Conservation (phyloP, 2,329 filamentous ascomycete species). For the Teratosphaeria destructans region DNA sequence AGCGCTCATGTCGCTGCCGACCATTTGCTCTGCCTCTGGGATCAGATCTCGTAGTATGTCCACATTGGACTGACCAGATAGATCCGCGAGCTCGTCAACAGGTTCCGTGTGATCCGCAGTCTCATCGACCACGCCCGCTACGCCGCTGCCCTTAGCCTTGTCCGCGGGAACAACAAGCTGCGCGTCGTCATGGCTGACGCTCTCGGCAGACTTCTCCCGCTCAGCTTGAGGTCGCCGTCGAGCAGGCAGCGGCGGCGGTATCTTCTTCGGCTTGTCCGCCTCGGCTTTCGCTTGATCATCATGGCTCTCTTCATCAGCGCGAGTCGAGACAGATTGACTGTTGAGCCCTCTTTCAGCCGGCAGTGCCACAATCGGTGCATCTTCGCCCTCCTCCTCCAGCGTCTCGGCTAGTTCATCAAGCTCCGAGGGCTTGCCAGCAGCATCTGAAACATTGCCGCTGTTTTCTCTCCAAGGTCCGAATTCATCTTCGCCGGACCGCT, state of each 20-base stretch:
- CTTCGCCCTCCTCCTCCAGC: not conserved
- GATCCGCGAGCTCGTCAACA: not conserved
- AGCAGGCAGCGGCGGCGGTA: constrained; percentile 1
- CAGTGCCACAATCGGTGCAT: not conserved
- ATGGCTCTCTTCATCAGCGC: not conserved
- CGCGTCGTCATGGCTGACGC: not conserved
- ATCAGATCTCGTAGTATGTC: not conserved
- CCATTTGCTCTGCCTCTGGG: not conserved
- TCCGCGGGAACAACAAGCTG: not conserved
- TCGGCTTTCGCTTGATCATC: not conserved
- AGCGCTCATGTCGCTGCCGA: not conserved
- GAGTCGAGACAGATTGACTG: not conserved
- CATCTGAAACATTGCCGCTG: constrained; percentile 2
- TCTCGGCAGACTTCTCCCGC: not conserved
- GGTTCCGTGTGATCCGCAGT: not conserved
- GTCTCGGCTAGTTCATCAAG: not conserved
- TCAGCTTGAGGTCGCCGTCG: not conserved
- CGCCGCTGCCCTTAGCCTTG: not conserved
- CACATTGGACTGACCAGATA: not conserved
- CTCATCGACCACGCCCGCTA: not conserved
- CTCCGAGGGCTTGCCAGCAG: not conserved
- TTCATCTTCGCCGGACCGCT: constrained; percentile 5
- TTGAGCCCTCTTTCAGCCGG: not conserved
- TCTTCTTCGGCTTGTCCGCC: not conserved
- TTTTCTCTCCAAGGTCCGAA: constrained; percentile 19